Conservation (phyloP, 2,329 filamentous ascomycete genomes). For the Fusarium avenaceum region DNA sequence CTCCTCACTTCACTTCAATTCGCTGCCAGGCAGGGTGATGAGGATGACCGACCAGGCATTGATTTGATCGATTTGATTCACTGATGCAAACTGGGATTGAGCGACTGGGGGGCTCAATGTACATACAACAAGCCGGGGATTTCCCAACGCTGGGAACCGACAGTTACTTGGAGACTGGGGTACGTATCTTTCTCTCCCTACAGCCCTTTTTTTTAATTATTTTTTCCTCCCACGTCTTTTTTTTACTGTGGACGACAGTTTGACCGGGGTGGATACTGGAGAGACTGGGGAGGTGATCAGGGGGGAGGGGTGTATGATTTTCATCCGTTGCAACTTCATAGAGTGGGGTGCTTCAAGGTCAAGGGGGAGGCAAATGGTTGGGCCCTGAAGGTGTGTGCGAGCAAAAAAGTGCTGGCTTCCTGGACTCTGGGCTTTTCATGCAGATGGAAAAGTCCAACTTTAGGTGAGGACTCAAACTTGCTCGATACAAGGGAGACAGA, state of each 20-base stretch:
- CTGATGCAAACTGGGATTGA: conserved; percentile 5
- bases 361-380: conserved; percentile 42
- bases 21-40: conserved; percentile 22
- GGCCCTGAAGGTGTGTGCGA: conserved; percentile 29
- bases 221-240: conserved; percentile 19
- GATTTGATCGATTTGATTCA: conserved; percentile 36
- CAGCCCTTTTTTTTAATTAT: conserved; percentile 30
- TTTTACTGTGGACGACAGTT: conserved; percentile 37
- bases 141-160: conserved; percentile 12
- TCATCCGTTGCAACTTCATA: conserved; percentile 30
- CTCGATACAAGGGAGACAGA: conserved; percentile 33
- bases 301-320: conserved; percentile 43
- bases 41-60: conserved; percentile 32
- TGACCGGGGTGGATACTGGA: conserved; percentile 46
- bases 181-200: conserved; percentile 26
- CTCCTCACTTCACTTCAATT: not conserved
- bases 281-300: conserved; percentile 39
- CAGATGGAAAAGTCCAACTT: conserved; percentile 4
- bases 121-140: not conserved
- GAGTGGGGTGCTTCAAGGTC: conserved; percentile 37
- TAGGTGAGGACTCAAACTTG: conserved; percentile 19
- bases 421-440: not conserved
- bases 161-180: conserved; percentile 11
- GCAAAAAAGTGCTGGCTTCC: conserved; percentile 25
- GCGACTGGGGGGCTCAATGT: conserved; percentile 16